These are phyloP conservation scores for Metschnikowia continentalis DNA, from an alignment of 805 yeast species.

Conservation along the genomic window DNA sequence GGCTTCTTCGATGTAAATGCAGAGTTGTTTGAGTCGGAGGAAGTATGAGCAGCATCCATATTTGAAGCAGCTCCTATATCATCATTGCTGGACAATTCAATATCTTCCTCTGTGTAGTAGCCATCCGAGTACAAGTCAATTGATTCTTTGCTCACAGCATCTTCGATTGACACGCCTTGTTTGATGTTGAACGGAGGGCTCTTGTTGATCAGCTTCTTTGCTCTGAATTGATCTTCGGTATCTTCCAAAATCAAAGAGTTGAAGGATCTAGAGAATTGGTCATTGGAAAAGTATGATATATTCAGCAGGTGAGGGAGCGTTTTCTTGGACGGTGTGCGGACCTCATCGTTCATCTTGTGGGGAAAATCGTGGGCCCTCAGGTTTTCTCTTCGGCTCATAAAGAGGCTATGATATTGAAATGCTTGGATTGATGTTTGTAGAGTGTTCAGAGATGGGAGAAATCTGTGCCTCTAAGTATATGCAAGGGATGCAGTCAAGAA, in stretches of 20 bases:
- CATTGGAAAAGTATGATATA: conserved; percentile 35
- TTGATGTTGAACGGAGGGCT: conserved; percentile 42
- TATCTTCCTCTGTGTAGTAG: conserved; percentile 13
- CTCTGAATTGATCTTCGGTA: conserved; percentile 20
- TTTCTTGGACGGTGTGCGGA: conserved; percentile 4
- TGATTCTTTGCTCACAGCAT: conserved; percentile 19
- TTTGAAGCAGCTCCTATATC: background rate
- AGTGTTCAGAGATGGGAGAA: background rate
- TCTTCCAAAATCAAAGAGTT: conserved; percentile 41
- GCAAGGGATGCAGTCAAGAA: background rate
- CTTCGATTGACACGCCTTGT: conserved; percentile 22
- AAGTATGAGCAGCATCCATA: background rate
- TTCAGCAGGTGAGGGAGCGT: conserved; percentile 10
- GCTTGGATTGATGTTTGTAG: background rate
- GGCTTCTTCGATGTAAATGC: conserved; percentile 8
- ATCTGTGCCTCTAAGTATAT: background rate
- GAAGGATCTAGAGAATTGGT: conserved; percentile 39
- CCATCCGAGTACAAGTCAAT: conserved; percentile 17
- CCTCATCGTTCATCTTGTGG: background rate
- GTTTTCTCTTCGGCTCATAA: conserved; percentile 1
- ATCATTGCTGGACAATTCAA: conserved; percentile 11
- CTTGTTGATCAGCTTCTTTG: conserved; percentile 29
- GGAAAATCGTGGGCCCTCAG: background rate
- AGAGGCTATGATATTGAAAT: background rate
- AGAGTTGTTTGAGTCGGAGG: background rate